phyloP scores from a whole-genome alignment of 805 yeast genomes.

The Nakazawaea ambrosiae region DNA sequence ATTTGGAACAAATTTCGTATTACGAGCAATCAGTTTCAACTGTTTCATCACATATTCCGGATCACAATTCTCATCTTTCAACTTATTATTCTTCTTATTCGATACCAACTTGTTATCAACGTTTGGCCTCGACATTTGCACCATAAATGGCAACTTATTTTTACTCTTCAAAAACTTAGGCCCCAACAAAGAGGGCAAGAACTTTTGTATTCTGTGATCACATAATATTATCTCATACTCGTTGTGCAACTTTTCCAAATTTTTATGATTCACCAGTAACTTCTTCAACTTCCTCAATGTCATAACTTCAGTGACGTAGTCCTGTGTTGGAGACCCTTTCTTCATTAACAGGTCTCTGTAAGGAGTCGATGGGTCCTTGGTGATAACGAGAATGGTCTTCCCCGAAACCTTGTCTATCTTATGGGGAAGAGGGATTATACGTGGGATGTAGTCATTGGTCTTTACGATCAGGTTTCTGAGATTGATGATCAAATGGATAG shows the following conservation, averaged over 20 bases:
- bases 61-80: slow-evolving; percentile 57
- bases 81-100: slow-evolving; percentile 29
- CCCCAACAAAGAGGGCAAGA: slow-evolving; percentile 53
- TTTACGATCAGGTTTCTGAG: slow-evolving; percentile 37
- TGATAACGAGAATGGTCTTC: slow-evolving; percentile 50
- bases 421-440: slow-evolving; percentile 52
- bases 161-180: slow-evolving; percentile 52
- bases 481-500: slow-evolving; percentile 38
- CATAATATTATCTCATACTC: slow-evolving; percentile 64
- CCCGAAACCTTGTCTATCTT: slow-evolving; percentile 43
- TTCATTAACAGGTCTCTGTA: slow-evolving; percentile 43
- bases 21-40: slow-evolving; percentile 53
- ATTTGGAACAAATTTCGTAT: slow-evolving; percentile 56
- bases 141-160: slow-evolving; percentile 60
- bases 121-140: slow-evolving; percentile 48
- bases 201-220: slow-evolving; percentile 60
- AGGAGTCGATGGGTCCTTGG: slow-evolving; percentile 64
- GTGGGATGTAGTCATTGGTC: slow-evolving; percentile 43
- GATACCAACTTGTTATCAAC: slow-evolving; percentile 23
- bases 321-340: slow-evolving; percentile 50
- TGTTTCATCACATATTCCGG: slow-evolving; percentile 58
- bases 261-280: slow-evolving; percentile 34
- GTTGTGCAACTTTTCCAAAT: slow-evolving; percentile 40
- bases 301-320: slow-evolving; percentile 52
- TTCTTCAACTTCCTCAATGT: slow-evolving; percentile 51